Conservation (phyloP, 1,284 basidiomycete genomes). For the Cryptococcus sp. region DNA sequence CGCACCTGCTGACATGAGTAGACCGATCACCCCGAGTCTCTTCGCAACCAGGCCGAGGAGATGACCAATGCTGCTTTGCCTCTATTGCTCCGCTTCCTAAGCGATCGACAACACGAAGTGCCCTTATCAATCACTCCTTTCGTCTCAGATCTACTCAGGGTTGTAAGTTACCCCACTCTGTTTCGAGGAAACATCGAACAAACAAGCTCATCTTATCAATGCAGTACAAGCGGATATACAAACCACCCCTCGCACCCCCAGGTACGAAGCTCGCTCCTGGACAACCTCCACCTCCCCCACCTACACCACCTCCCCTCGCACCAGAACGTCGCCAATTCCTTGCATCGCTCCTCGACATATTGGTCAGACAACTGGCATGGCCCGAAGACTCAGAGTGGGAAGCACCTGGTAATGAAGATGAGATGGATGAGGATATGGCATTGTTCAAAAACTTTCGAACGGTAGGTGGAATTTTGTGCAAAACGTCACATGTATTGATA, state of each 20-base stretch:
- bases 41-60: slow-evolving; percentile 68
- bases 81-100: slow-evolving; percentile 82
- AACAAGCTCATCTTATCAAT: not conserved
- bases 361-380: slow-evolving; percentile 71
- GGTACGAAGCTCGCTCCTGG: slow-evolving; percentile 17
- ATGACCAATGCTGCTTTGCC: slow-evolving; percentile 74
- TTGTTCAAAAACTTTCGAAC: slow-evolving; percentile 85
- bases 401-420: slow-evolving; percentile 69
- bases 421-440: slow-evolving; percentile 81
- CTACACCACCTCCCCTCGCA: slow-evolving; percentile 55
- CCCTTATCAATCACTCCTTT: slow-evolving; percentile 80
- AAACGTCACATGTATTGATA: not conserved
- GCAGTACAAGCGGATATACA: slow-evolving; percentile 19
- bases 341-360: slow-evolving; percentile 72
- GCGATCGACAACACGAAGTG: slow-evolving; percentile 84
- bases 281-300: slow-evolving; percentile 26
- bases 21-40: slow-evolving; percentile 54
- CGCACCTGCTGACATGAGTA: not conserved
- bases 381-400: slow-evolving; percentile 80
- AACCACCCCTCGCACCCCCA: slow-evolving; percentile 12
- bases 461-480: slow-evolving; percentile 53
- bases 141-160: slow-evolving; percentile 69
- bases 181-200: no score
- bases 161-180: slow-evolving; percentile 59
- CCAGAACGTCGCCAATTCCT: slow-evolving; percentile 76